Base-by-base conservation (phyloP, 768 basidiomycete species). In the Calvatia gigantea region DNA sequence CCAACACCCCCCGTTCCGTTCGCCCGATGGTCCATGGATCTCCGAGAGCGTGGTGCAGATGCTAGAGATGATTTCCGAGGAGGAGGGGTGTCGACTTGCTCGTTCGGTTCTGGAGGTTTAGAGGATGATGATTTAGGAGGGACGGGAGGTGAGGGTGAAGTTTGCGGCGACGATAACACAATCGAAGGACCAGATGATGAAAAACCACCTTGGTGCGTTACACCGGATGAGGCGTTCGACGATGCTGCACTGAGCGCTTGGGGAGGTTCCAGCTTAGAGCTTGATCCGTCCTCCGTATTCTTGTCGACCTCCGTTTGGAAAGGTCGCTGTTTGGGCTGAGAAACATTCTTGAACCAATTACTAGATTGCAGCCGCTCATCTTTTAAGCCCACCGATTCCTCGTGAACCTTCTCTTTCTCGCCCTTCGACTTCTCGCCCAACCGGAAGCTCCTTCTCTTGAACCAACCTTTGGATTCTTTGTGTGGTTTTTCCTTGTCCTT, bases 381-480 rank as follows among this genome's bases (percentile, higher is more conserved):
- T 28, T 57, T 57, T 3, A 52, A 29, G 59, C 46, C 37, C n/a
- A 68, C 66, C 2, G 66, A 59, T 7, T 65, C 46, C 21, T 59
- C 42, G 38, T 58, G 44, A 29, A 21, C 44, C 55, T 46, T 56
- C 12, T 64, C 60, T 14, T 42, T 42, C 21, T 42, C 41, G 47
- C 48, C 32, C 43, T 58, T 57, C 15, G 54, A 41, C 39, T 75
- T 74, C 21, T 78, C 70, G 12, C 64, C 65, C 28, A 71, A 33
- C 48, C 70, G 69, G 56, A 80, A 65, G 61, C 78, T 82, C 66
- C 78, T 83, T 49, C 81, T 74, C 64, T 78, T 80, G 60, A 82
- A 83, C 82, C 83, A 85, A 3, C 63, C 59, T 21, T 51, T 58
- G n/a, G 62, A 60, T 60, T 77, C 78, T 53, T 73, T 73, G 39